Evolutionary conservation across 139 green algal species (phyloP).

Genomic region (Astrephomene gubernaculifera): DNA sequence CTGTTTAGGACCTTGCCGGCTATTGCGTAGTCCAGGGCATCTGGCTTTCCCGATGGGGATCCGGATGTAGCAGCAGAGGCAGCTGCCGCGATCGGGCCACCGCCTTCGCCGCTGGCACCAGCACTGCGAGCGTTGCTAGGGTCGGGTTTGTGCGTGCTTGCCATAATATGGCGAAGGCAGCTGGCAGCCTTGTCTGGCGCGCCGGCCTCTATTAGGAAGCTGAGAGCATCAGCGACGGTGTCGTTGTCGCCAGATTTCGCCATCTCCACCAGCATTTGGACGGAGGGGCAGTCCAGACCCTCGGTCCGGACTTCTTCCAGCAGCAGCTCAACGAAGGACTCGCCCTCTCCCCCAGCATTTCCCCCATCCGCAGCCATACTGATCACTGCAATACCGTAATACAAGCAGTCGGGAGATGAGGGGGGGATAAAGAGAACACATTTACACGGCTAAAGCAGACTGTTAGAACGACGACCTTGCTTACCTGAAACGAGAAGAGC

Average conservation of each 20-base stretch:
- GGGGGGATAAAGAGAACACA: too few relatives aligned
- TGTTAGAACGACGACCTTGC: too few relatives aligned
- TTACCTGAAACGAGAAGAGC: too few relatives aligned
- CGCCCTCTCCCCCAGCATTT: not conserved
- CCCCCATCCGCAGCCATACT: constrained; percentile 1
- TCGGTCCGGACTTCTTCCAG: constrained; percentile 60
- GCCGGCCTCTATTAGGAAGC: constrained; percentile 23
- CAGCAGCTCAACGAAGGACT: constrained; percentile 31
- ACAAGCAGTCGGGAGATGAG: too few relatives aligned
- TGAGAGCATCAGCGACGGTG: constrained; percentile 23
- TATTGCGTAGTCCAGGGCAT: constrained; percentile 10
- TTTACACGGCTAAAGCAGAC: too few relatives aligned
- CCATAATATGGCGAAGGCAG: constrained; percentile 23
- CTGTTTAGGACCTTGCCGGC: constrained; percentile 33
- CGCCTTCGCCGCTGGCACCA: not conserved
- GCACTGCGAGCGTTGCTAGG: not conserved
- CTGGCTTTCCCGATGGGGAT: not conserved
- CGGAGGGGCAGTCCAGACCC: constrained; percentile 61
- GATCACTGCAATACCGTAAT: too few relatives aligned
- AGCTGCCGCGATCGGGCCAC: too few relatives aligned
- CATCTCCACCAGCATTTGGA: constrained; percentile 39
- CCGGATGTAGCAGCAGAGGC: not conserved
- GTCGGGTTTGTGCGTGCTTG: not conserved
- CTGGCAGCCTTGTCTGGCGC: constrained; percentile 8
- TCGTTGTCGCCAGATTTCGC: constrained; percentile 36